phyloP scores from a whole-genome alignment of 306 rosid species.

The Fragaria ananassa region DNA sequence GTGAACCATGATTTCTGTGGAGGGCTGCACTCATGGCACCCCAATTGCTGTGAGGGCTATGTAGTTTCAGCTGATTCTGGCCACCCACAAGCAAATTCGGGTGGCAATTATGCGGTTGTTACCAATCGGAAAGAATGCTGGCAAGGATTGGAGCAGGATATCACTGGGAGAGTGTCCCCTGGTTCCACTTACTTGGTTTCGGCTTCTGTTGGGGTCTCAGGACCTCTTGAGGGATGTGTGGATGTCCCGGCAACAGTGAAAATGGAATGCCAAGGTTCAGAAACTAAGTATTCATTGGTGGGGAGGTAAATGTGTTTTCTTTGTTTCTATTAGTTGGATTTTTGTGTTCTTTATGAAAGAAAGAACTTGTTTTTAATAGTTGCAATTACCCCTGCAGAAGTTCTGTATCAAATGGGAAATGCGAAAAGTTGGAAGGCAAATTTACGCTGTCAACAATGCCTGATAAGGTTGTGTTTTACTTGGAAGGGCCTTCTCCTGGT shows the following conservation, averaged over 20 bases:
- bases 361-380: conserved; percentile 6
- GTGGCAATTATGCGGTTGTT: conserved; percentile 56
- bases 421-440: conserved; percentile 78
- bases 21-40: conserved; percentile 74
- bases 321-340: conserved; percentile 6
- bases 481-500: conserved; percentile 93
- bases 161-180: conserved; percentile 48
- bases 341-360: conserved; percentile 10
- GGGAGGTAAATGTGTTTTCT: conserved; percentile 55
- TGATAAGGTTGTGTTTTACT: conserved; percentile 56
- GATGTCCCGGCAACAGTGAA: conserved; percentile 85
- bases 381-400: conserved; percentile 46
- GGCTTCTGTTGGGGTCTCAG: conserved; percentile 75
- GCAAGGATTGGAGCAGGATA: conserved; percentile 96
- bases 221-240: conserved; percentile 48
- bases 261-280: conserved; percentile 51
- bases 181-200: conserved; percentile 63
- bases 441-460: conserved; percentile 65
- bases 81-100: conserved; percentile 25
- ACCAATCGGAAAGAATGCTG: conserved; percentile 69
- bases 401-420: conserved; percentile 56
- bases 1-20: conserved; percentile 69
- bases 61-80: conserved; percentile 49
- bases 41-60: conserved; percentile 63
- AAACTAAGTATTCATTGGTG: conserved; percentile 55